Evolutionary conservation across 2,329 filamentous ascomycete genomes (phyloP).

Genomic region (Apiospora sp.): DNA sequence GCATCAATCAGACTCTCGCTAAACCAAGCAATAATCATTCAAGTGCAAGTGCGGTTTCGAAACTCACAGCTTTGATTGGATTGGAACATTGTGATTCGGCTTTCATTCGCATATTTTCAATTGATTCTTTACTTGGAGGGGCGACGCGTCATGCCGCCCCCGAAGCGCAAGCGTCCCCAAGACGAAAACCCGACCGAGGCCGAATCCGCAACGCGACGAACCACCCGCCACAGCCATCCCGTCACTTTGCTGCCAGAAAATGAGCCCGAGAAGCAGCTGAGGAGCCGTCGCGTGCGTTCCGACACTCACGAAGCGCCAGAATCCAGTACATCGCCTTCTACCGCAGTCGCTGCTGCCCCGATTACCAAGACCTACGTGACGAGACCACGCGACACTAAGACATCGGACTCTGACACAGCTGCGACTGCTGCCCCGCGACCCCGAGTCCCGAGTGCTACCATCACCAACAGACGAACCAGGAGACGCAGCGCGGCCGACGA

Average conservation of each 20-base stretch:
- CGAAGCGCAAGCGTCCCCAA: constrained; percentile 43
- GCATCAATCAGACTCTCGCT: background rate
- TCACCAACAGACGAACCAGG: constrained; percentile 3
- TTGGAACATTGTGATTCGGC: background rate
- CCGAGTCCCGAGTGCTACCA: background rate
- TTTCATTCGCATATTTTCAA: too few relatives aligned
- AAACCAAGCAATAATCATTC: background rate
- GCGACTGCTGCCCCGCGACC: background rate
- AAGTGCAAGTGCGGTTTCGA: background rate
- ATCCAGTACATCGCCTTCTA: constrained; percentile 15
- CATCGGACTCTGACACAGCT: background rate
- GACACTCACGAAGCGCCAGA: constrained; percentile 32
- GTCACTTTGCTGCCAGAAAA: background rate
- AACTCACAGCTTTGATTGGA: background rate
- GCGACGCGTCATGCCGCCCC: constrained; percentile 36
- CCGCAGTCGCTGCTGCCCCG: constrained; percentile 25
- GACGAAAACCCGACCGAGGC: constrained; percentile 30
- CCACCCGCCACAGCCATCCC: constrained; percentile 39
- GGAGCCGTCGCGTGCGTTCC: constrained; percentile 40
- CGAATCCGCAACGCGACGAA: constrained; percentile 36
- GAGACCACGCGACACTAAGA: constrained; percentile 22
- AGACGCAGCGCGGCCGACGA: background rate
- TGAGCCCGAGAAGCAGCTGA: constrained; percentile 34
- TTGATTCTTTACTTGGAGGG: background rate
- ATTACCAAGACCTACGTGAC: constrained; percentile 32